phyloP scores from a whole-genome alignment of 2,329 filamentous ascomycete genomes.

The Aspergillus felis region DNA sequence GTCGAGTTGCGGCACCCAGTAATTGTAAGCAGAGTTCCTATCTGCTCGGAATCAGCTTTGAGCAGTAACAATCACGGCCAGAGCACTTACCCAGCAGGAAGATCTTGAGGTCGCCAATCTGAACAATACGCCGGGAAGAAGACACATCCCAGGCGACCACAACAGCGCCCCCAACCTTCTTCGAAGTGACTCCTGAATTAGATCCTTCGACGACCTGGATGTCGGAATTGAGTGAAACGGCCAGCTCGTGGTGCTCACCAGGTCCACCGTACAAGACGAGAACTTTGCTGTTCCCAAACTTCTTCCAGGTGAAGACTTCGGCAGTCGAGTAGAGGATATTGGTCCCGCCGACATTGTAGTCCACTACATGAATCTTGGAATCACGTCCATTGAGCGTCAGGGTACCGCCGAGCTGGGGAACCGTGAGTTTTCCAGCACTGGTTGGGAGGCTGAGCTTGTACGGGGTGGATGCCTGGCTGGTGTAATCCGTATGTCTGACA shows the following conservation, averaged over 20 bases:
- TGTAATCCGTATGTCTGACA: slow-evolving; percentile 63
- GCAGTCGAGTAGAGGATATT: slow-evolving; percentile 43
- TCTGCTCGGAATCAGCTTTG: slow-evolving; percentile 38
- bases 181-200: slow-evolving; percentile 23
- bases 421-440: slow-evolving; percentile 35
- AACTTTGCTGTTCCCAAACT: slow-evolving; percentile 53
- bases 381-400: slow-evolving; percentile 40
- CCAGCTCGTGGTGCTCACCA: slow-evolving; percentile 40
- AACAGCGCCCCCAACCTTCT: slow-evolving; percentile 24
- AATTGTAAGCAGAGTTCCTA: slow-evolving; percentile 45
- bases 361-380: slow-evolving; percentile 43
- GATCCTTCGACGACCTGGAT: slow-evolving; percentile 33
- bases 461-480: slow-evolving; percentile 51
- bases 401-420: slow-evolving; percentile 39
- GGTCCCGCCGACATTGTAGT: slow-evolving; percentile 38
- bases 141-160: slow-evolving; percentile 54
- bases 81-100: slow-evolving; percentile 48
- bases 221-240: slow-evolving; percentile 27
- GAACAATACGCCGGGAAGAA: slow-evolving; percentile 39
- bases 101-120: slow-evolving; percentile 47
- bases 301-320: slow-evolving; percentile 52
- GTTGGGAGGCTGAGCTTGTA: slow-evolving; percentile 61
- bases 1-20: slow-evolving; percentile 41
- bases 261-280: slow-evolving; percentile 40
- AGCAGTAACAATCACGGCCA: not conserved